phyloP scores from a whole-genome alignment of 108 stramenopile genomes.

The Skeletonema potamos region DNA sequence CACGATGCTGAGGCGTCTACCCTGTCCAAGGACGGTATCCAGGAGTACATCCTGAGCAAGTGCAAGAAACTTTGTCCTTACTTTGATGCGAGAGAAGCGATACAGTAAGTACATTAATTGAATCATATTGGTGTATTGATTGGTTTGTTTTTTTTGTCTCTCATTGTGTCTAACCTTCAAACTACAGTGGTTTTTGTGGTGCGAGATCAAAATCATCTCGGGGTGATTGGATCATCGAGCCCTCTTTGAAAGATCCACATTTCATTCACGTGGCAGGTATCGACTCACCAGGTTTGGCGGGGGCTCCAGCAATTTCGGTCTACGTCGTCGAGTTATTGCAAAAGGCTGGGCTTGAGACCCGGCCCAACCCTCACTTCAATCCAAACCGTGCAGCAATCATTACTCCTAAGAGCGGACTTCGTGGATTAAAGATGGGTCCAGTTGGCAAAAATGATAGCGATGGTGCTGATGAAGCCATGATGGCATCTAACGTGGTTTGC shows the following conservation, averaged over 20 bases:
- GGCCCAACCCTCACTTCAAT: constrained; percentile 61
- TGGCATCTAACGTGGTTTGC: constrained; percentile 76
- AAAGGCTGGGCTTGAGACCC: constrained; percentile 52
- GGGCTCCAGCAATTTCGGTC: constrained; percentile 78
- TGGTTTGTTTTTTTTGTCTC: neutral
- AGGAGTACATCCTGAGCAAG: constrained; percentile 78
- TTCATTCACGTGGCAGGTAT: constrained; percentile 84
- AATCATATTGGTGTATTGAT: neutral
- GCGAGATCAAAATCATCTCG: constrained; percentile 68
- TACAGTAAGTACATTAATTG: constrained; percentile 32
- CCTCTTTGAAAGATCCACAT: constrained; percentile 48
- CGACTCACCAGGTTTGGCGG: constrained; percentile 77
- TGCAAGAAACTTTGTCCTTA: constrained; percentile 67
- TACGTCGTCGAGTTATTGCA: constrained; percentile 66
- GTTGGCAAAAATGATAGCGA: constrained; percentile 68
- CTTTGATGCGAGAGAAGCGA: constrained; percentile 70
- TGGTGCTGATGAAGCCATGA: constrained; percentile 51
- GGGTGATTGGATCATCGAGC: constrained; percentile 87
- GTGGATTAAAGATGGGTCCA: constrained; percentile 68
- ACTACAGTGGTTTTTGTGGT: constrained; percentile 61
- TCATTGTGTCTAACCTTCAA: constrained; percentile 5
- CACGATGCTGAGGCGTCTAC: constrained; percentile 49
- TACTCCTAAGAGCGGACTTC: constrained; percentile 68
- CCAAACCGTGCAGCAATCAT: constrained; percentile 80
- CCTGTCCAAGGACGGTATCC: constrained; percentile 53